Base-by-base conservation (phyloP, 208 protist genomes). In the Novymonas esmeraldas region DNA sequence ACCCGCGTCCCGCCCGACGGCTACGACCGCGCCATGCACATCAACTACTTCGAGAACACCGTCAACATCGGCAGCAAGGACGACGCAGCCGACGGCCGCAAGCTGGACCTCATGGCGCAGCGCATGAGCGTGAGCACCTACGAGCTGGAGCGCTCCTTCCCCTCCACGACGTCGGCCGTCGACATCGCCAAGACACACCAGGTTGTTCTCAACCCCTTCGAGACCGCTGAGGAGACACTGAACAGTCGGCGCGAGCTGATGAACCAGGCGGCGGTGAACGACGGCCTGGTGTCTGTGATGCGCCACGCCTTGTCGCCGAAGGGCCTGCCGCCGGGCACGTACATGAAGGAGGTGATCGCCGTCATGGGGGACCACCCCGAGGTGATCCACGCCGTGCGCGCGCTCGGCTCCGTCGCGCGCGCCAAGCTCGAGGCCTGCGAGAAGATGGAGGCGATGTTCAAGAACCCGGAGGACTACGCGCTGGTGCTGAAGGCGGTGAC, bases 401-500 rank as follows among this genome's bases (percentile, higher is more conserved):
- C 44, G 28, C 63, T 96, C 26, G 82, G 71, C 50, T 60, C 44
- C 3, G n/a, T 82, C 4, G 64, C 72, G 3, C 69, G 78, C 41
- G 50, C 76, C 28, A 89, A 91, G 63, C 56, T 96, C 51, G 72
- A 76, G 24, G 60, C 79, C 50, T 90, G 83, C 55, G 84, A 87
- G 52, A 82, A 80, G 42, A 64, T 79, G 24, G 69, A 88, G 24
- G 83, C 74, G 29, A 60, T 82, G 60, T 29, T 56, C 22, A 88
- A 87, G 62, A 50, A 74, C 54, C 85, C 87, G 3, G 84, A 96
- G 49, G 81, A 91, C 54, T 96, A 96, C 64, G 92, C 92, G 16
- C 68, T 92, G 36, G 85, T 94, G 24, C 79, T 96, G 62, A 96
- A 96, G 81, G 88, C 87, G 3, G 70, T 92, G 52, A 87, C 87